Evolutionary conservation across 2,329 filamentous ascomycete genomes (phyloP).

Genomic region (Calonectria pseudoreteaudii): DNA sequence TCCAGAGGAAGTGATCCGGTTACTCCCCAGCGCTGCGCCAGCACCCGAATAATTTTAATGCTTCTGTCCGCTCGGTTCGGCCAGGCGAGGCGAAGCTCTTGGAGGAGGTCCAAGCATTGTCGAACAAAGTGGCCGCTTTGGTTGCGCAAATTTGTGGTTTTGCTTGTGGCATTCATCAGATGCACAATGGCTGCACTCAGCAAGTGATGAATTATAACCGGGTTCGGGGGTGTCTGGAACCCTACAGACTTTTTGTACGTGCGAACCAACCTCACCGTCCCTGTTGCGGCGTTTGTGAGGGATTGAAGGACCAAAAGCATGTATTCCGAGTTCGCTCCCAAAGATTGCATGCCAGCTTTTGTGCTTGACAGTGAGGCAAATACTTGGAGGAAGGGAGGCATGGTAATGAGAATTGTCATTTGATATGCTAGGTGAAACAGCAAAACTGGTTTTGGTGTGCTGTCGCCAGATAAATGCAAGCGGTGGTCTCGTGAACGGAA

Average conservation of each 20-base stretch:
- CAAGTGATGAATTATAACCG: slow-evolving; percentile 1
- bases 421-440: slow-evolving; percentile 8
- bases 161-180: slow-evolving; percentile 9
- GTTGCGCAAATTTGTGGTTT: neutral
- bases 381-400: slow-evolving; percentile 2
- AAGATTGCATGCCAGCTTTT: neutral
- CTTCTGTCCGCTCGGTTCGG: slow-evolving; percentile 5
- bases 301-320: slow-evolving; percentile 2
- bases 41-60: slow-evolving; percentile 5
- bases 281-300: neutral
- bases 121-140: slow-evolving; percentile 3
- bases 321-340: neutral
- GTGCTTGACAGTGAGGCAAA: neutral
- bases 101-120: neutral
- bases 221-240: neutral
- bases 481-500: slow-evolving; percentile 7
- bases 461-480: neutral
- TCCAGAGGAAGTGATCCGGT: neutral
- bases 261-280: neutral
- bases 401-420: slow-evolving; percentile 1
- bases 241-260: neutral
- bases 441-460: neutral
- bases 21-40: slow-evolving; percentile 10
- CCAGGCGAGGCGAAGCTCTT: neutral
- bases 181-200: slow-evolving; percentile 11